phyloP scores from a whole-genome alignment of 208 protist species.

The Angomonas ambiguus region DNA sequence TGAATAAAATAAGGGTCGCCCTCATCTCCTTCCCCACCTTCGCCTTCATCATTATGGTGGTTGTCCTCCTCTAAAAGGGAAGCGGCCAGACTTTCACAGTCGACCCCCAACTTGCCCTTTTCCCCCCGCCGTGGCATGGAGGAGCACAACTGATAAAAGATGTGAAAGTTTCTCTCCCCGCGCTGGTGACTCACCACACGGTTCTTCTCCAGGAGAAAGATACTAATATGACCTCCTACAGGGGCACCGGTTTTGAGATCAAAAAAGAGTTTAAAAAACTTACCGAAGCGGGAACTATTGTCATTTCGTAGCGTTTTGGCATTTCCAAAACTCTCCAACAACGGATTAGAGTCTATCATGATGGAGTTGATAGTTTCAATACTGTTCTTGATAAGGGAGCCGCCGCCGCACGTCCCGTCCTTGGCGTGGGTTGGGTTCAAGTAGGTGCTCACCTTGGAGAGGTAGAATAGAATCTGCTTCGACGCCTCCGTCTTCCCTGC shows the following conservation, averaged over 20 bases:
- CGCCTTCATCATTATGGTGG: no score
- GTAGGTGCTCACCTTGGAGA: conserved; percentile 86
- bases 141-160: conserved; percentile 93
- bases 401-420: conserved; percentile 13
- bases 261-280: conserved; percentile 92
- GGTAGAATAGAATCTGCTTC: conserved; percentile 96
- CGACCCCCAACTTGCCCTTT: no score
- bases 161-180: conserved; percentile 95
- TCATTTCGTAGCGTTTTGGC: conserved; percentile 91
- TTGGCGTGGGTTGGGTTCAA: no score
- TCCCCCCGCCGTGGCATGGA: no score
- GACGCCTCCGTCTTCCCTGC: conserved; percentile 96
- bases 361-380: conserved; percentile 74
- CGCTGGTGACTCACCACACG: conserved; percentile 73
- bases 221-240: conserved; percentile 78
- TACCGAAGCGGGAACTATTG: conserved; percentile 92
- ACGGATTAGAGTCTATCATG: conserved; percentile 89
- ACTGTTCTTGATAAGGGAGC: conserved; percentile 2
- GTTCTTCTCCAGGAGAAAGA: conserved; percentile 91
- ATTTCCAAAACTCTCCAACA: conserved; percentile 92
- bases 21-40: not conserved
- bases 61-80: not conserved
- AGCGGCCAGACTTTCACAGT: not conserved
- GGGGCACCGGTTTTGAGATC: conserved; percentile 58
- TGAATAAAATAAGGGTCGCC: not conserved